A percentile compares a stretch with the other conserved stretches of the same genome.
Conservation (phyloP, 75 land plant genomes). For the Pinus tabuliformis region DNA sequence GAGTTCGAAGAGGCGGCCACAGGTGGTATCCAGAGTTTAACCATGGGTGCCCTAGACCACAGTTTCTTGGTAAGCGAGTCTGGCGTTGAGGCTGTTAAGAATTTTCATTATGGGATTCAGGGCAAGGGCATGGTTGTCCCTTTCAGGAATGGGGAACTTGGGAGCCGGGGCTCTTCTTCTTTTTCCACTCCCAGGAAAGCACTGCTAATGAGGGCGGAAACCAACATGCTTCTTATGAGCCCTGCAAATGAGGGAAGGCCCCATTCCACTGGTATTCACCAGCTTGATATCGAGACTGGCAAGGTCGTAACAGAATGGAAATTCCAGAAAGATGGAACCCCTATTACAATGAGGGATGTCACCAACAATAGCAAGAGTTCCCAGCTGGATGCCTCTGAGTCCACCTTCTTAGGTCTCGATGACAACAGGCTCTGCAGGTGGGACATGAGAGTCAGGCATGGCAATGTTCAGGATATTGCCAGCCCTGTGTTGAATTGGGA, state of each 20-base stretch:
- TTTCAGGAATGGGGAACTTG: conserved; percentile 21
- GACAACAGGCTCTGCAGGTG: conserved; percentile 92
- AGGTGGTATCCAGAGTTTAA: conserved; percentile 81
- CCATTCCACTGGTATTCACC: conserved; percentile 73
- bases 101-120: conserved; percentile 75
- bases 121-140: conserved; percentile 81
- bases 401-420: conserved; percentile 94
- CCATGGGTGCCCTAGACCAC: conserved; percentile 90
- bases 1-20: conserved; percentile 75
- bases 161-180: conserved; percentile 2
- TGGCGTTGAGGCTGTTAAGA: conserved; percentile 91
- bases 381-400: conserved; percentile 77
- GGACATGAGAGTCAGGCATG: conserved; percentile 93
- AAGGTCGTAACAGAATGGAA: conserved; percentile 92
- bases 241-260: conserved; percentile 56
- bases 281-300: conserved; percentile 91
- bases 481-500: conserved; percentile 89
- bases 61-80: conserved; percentile 82
- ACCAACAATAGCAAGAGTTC: conserved; percentile 83
- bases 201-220: conserved; percentile 87
- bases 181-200: conserved; percentile 85
- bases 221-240: conserved; percentile 91
- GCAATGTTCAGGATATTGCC: conserved; percentile 79
- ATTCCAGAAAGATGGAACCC: conserved; percentile 92
- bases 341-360: conserved; percentile 92